Evolutionary conservation across 2,329 filamentous ascomycete species (phyloP).

Genomic region (Cladosporium sp.): DNA sequence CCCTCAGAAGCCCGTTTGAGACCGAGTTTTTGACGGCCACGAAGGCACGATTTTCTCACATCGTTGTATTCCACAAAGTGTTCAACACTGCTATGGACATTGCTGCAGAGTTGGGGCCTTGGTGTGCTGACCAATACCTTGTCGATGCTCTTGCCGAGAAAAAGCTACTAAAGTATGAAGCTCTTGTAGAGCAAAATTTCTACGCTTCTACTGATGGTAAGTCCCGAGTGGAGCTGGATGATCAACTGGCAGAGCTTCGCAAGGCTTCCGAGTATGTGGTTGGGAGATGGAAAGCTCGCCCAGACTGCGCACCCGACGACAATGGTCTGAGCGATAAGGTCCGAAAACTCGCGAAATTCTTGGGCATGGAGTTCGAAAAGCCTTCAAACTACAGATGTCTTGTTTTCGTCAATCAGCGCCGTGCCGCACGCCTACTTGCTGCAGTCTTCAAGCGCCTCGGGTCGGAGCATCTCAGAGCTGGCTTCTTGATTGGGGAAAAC

Average conservation of each 20-base stretch:
- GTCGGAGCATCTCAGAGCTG: constrained; percentile 54
- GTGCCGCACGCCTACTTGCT: constrained; percentile 67
- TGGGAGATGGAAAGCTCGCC: constrained; percentile 12
- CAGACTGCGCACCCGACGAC: constrained; percentile 9
- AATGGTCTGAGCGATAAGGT: constrained; percentile 67
- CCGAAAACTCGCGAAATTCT: constrained; percentile 51
- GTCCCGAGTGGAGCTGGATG: constrained; percentile 41
- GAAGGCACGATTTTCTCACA: constrained; percentile 45
- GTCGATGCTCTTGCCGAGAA: constrained; percentile 1
- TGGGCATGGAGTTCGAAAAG: constrained; percentile 57
- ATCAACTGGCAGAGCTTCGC: constrained; percentile 51
- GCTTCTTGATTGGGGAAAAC: constrained; percentile 58
- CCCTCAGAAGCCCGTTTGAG: constrained; percentile 46
- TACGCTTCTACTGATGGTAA: constrained; percentile 25
- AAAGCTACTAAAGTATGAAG: constrained; percentile 19
- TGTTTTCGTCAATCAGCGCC: constrained; percentile 74
- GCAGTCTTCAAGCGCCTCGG: constrained; percentile 58
- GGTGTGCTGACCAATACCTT: constrained; percentile 71
- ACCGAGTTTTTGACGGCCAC: constrained; percentile 61
- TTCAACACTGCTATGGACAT: constrained; percentile 56
- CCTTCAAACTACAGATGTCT: constrained; percentile 64
- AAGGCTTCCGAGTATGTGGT: constrained; percentile 45
- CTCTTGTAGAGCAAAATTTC: constrained; percentile 25
- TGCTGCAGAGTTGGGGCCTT: constrained; percentile 64
- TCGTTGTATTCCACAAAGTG: constrained; percentile 48